Percentiles rank a stretch among this genome's conserved stretches.
Conservation (phyloP, 192 early-diverging fungal species). For the Entomortierella lignicola region DNA sequence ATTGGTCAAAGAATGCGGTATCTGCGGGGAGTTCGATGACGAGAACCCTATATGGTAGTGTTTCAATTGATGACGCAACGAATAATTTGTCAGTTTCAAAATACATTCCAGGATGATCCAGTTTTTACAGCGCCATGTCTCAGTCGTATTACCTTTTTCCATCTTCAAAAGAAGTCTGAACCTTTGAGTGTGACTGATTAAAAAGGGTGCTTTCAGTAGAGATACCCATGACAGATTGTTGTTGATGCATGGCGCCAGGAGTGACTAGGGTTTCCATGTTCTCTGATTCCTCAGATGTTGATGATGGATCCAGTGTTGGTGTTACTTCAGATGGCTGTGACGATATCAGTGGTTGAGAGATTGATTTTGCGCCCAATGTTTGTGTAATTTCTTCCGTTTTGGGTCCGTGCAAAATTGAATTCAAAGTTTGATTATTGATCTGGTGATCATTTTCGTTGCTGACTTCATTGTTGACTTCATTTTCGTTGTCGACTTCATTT, state of each 20-base stretch:
- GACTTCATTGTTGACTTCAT: not conserved
- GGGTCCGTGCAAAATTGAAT: slow-evolving; percentile 23
- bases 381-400: slow-evolving; percentile 13
- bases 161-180: slow-evolving; percentile 41
- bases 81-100: not conserved
- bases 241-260: slow-evolving; percentile 19
- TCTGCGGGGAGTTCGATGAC: slow-evolving; percentile 63
- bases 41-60: slow-evolving; percentile 17
- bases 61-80: not conserved
- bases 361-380: not conserved
- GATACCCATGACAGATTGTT: not conserved
- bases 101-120: no score
- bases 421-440: not conserved
- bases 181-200: slow-evolving; percentile 1
- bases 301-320: not conserved
- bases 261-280: slow-evolving; percentile 28
- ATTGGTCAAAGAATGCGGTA: slow-evolving; percentile 67
- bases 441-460: not conserved
- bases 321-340: not conserved
- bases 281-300: not conserved
- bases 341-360: not conserved
- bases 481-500: not conserved
- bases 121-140: not conserved
- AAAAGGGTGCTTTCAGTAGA: no score
- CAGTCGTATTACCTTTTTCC: slow-evolving; percentile 34